phyloP scores from a whole-genome alignment of 1,139 yeast species.

The Pichiaceae sp. region DNA sequence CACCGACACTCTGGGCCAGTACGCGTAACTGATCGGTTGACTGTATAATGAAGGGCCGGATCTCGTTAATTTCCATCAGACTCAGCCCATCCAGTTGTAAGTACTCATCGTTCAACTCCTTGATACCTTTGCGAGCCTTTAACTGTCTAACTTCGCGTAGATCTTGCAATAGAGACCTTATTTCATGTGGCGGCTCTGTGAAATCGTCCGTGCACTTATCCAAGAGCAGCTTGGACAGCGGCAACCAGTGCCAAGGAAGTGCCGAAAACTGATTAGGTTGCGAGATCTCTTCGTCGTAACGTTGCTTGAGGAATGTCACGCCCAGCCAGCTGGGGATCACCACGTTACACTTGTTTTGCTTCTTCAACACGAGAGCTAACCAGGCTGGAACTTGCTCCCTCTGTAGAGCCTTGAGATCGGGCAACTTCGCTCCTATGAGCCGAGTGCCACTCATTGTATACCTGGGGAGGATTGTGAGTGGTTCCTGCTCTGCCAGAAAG shows the following conservation, averaged over 20 bases:
- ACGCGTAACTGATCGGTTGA: slow-evolving; percentile 66
- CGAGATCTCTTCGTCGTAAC: slow-evolving; percentile 61
- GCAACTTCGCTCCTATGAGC: slow-evolving; percentile 51
- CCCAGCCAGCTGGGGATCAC: slow-evolving; percentile 87
- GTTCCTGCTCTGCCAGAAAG: slow-evolving; percentile 78
- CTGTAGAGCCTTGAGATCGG: slow-evolving; percentile 58
- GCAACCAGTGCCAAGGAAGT: slow-evolving; percentile 85
- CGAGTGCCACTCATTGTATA: slow-evolving; percentile 57
- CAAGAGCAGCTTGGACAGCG: slow-evolving; percentile 60
- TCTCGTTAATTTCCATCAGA: slow-evolving; percentile 75
- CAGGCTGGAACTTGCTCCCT: slow-evolving; percentile 73
- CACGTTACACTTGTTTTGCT: slow-evolving; percentile 79
- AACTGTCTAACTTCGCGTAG: slow-evolving; percentile 74
- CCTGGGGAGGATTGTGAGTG: slow-evolving; percentile 65
- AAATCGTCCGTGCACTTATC: slow-evolving; percentile 70
- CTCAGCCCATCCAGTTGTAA: slow-evolving; percentile 80
- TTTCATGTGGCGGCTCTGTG: slow-evolving; percentile 51
- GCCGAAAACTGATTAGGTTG: slow-evolving; percentile 54
- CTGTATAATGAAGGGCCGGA: slow-evolving; percentile 69
- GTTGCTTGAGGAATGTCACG: slow-evolving; percentile 41
- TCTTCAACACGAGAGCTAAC: slow-evolving; percentile 77
- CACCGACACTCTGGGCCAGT: slow-evolving; percentile 19
- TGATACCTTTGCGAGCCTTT: slow-evolving; percentile 73
- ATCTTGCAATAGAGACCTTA: slow-evolving; percentile 71
- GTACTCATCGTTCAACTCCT: slow-evolving; percentile 73